Percentiles rank a stretch among this genome's conserved stretches.
These are phyloP conservation scores for Clonostachys rosea DNA, from an alignment of 2,329 filamentous ascomycete species.

Conservation along the genomic window DNA sequence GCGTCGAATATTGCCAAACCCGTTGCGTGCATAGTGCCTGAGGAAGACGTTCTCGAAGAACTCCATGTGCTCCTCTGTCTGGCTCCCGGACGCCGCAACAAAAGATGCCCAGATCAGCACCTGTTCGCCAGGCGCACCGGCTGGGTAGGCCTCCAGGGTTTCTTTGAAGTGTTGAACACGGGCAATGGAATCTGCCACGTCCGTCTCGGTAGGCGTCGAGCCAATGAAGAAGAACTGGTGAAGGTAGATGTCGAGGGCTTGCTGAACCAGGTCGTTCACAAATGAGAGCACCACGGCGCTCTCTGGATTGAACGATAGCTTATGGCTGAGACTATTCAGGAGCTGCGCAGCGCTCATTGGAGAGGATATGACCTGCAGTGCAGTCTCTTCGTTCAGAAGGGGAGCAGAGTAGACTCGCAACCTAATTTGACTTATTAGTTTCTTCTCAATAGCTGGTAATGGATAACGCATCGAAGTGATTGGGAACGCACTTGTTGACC, in stretches of 20 bases:
- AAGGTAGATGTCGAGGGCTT: conserved; percentile 2
- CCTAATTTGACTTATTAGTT: conserved; percentile 41
- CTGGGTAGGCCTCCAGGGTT: neutral
- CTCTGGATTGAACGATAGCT: neutral
- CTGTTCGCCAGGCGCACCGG: conserved; percentile 1
- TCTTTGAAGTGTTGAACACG: conserved; percentile 1
- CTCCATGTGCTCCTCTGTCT: neutral
- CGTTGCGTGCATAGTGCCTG: conserved; percentile 1
- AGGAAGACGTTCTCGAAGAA: conserved; percentile 2
- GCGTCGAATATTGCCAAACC: conserved; percentile 2
- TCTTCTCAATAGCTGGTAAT: neutral
- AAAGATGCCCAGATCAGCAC: conserved; percentile 5
- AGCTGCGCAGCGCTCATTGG: conserved; percentile 1
- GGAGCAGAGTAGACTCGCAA: conserved; percentile 5
- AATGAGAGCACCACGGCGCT: neutral
- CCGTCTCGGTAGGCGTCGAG: neutral
- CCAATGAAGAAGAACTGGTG: neutral
- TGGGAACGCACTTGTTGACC: conserved; percentile 13
- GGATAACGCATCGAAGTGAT: neutral
- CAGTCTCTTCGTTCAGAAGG: neutral
- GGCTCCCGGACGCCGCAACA: conserved; percentile 3
- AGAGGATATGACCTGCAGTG: neutral
- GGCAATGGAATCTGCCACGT: neutral
- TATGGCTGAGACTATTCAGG: neutral
- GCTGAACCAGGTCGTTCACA: neutral